Percentiles rank a stretch among this genome's conserved stretches.
These are phyloP conservation scores for Colletotrichum neosansevieriae DNA, from an alignment of 2,329 filamentous ascomycete species.

Conservation along the genomic window DNA sequence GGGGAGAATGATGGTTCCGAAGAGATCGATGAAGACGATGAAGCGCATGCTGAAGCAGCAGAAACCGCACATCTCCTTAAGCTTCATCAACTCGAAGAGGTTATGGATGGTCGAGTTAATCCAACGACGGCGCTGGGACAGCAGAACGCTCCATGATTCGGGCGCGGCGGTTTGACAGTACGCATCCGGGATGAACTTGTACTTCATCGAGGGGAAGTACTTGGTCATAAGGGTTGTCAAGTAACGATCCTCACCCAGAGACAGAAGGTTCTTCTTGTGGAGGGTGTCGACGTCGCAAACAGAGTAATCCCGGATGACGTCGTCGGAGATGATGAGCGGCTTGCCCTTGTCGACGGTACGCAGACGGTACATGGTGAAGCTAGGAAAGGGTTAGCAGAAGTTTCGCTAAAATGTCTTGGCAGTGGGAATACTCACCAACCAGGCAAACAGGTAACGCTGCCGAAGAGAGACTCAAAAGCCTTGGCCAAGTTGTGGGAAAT, in stretches of 20 bases:
- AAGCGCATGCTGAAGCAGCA: conserved; percentile 99
- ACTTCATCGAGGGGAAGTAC: conserved; percentile 94
- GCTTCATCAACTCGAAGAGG: conserved; percentile 86
- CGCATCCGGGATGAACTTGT: conserved; percentile 95
- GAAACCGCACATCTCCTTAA: conserved; percentile 97
- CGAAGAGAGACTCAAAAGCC: conserved; percentile 97
- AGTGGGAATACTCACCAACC: conserved; percentile 79
- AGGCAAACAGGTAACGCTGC: conserved; percentile 97
- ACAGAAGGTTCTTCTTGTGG: conserved; percentile 95
- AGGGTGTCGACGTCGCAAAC: conserved; percentile 92
- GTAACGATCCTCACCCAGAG: conserved; percentile 96
- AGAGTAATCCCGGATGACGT: conserved; percentile 87
- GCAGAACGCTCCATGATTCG: conserved; percentile 90
- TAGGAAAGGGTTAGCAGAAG: conserved; percentile 58
- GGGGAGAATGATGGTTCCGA: conserved; percentile 91
- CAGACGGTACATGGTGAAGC: conserved; percentile 99
- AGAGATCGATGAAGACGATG: conserved; percentile 92
- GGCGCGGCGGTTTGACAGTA: conserved; percentile 94
- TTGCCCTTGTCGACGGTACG: conserved; percentile 94
- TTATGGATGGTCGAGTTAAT: conserved; percentile 99
- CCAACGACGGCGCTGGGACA: conserved; percentile 99
- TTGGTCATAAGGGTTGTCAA: conserved; percentile 98
- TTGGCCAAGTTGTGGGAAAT: conserved; percentile 98
- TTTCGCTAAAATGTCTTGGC: neutral
- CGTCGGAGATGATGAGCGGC: conserved; percentile 92